Evolutionary conservation across 2,329 filamentous ascomycete genomes (phyloP).

Genomic region (Microcera coccophila): DNA sequence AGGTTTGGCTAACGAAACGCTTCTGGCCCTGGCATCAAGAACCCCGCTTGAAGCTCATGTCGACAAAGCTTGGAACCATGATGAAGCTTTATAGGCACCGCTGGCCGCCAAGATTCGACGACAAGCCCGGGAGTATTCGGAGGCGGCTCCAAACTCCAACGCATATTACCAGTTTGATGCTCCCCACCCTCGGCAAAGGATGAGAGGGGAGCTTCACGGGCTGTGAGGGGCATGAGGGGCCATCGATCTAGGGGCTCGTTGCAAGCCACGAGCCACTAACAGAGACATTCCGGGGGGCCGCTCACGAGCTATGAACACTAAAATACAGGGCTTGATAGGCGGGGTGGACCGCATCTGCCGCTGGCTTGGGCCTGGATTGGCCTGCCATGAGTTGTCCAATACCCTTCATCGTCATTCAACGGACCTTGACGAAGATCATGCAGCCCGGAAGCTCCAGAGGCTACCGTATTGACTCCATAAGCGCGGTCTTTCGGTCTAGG

Average conservation of each 20-base stretch:
- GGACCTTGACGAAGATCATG: not conserved
- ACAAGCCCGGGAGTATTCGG: not conserved
- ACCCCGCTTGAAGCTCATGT: not conserved
- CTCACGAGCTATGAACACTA: slow-evolving; percentile 1
- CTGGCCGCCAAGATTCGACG: too few relatives aligned
- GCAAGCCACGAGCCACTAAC: slow-evolving; percentile 1
- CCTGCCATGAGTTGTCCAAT: not conserved
- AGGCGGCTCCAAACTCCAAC: not conserved
- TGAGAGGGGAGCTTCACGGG: slow-evolving; percentile 9
- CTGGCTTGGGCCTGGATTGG: not conserved
- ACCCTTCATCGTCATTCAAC: not conserved
- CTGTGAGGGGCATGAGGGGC: slow-evolving; percentile 6
- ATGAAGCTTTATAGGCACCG: not conserved
- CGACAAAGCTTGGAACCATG: not conserved
- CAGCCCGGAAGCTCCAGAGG: too few relatives aligned
- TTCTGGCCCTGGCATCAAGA: not conserved
- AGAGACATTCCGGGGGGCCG: slow-evolving; percentile 1
- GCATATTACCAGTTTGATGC: not conserved
- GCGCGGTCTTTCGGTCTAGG: not conserved
- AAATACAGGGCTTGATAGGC: not conserved
- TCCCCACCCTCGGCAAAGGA: slow-evolving; percentile 21
- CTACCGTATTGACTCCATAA: not conserved
- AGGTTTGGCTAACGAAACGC: not conserved
- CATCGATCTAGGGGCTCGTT: not conserved
- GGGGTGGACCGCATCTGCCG: not conserved